Base-by-base conservation (phyloP, 108 stramenopile genomes). In the Stephanodiscus triporus region DNA sequence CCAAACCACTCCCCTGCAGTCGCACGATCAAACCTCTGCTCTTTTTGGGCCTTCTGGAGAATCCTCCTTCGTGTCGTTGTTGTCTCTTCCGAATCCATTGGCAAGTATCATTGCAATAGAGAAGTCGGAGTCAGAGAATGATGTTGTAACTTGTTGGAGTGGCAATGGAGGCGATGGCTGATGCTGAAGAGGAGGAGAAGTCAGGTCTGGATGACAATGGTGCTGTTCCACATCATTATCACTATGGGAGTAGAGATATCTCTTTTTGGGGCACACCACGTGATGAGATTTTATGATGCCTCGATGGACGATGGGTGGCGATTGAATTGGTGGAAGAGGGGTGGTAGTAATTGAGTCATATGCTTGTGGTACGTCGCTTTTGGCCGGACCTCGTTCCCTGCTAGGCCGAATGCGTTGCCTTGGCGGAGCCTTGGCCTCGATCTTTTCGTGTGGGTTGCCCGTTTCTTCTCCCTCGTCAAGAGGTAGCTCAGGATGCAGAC, bases 61-160 rank as follows among this genome's bases (percentile, higher is more conserved):
- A 2, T 53, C 24, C 19, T 23, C 29, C 24, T 20, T 24, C 24
- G 26, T 29, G n/a, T 45, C 38, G 19, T 65, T 32, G 29, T 27
- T 29, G 16, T 47, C 24, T 37, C 67, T 68, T 20, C 72, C 68
- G 59, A 80, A 72, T 20, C 79, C 79, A 56, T 51, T 73, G 10
- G 79, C 79, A 70, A 80, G 68, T 59, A 80, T 80, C 67, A 80
- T 73, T 47, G 79, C 79, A 5, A 68, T 72, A 9, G 79, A 80
- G 11, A 80, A 62, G 69, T 80, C 79, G 22, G 79, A 66, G 32
- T 73, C 79, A 22, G 79, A 65, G 34, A 57, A 80, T 0, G 62
- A 38, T 10, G 17, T 37, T 32, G 53, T 14, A 3, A 27, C 40
- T 17, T 27, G 32, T 56, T 58, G 55, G 0, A 45, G 27, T 45